phyloP scores from a whole-genome alignment of 257 asterid genomes.

The Solanum gracilifrons region DNA sequence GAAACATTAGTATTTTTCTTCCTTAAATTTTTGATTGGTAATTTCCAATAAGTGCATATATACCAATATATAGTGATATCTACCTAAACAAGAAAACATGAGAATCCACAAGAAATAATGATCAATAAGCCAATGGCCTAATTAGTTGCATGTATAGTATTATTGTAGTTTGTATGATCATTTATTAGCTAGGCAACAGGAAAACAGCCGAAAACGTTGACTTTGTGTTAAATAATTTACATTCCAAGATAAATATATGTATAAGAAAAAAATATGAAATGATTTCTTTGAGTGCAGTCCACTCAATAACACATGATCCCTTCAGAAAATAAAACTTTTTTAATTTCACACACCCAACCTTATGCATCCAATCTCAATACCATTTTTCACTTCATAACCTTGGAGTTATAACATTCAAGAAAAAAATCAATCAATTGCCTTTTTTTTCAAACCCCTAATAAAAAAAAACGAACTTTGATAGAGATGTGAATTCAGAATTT shows the following conservation, averaged over 20 bases:
- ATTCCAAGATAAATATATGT: neutral
- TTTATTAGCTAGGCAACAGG: neutral
- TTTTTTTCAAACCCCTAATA: neutral
- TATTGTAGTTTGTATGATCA: neutral
- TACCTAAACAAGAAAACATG: neutral
- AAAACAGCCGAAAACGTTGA: constrained; percentile 56
- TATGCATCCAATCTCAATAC: neutral
- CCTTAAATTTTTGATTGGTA: neutral
- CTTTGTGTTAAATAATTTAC: constrained; percentile 4
- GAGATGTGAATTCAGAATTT: neutral
- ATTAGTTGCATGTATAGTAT: constrained; percentile 25
- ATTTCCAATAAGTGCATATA: neutral
- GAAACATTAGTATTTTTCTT: neutral
- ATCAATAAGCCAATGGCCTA: constrained; percentile 11
- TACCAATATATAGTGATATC: neutral
- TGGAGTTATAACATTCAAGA: neutral
- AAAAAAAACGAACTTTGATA: neutral
- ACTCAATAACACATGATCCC: constrained; percentile 23
- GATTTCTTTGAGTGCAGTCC: constrained; percentile 89
- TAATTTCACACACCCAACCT: neutral
- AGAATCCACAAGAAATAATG: neutral
- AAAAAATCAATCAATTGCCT: neutral
- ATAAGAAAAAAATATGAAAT: constrained; percentile 5
- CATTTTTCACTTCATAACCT: neutral
- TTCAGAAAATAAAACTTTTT: neutral